Conservation (phyloP, 1,284 basidiomycete genomes). For the Tylopilus sp. region DNA sequence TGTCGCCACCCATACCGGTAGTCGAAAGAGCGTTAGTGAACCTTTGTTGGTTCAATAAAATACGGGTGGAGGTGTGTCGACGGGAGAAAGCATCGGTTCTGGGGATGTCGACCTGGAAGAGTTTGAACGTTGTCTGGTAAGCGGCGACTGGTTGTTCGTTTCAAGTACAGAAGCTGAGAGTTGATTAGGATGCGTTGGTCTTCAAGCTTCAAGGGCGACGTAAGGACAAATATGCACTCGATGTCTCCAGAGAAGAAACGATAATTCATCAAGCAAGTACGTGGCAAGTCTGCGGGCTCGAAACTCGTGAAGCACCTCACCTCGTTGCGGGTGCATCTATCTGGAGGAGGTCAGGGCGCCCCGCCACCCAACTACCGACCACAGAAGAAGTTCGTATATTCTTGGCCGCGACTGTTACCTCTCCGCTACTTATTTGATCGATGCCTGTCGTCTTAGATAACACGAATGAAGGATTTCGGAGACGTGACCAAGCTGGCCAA, state of each 20-base stretch:
- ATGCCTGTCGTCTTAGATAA: constrained; percentile 53
- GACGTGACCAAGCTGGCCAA: constrained; percentile 81
- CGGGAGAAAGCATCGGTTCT: constrained; percentile 45
- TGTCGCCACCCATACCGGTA: constrained; percentile 41
- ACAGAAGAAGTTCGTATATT: constrained; percentile 71
- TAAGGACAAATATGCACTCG: no score
- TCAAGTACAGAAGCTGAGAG: no score
- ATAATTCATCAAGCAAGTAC: constrained; percentile 70
- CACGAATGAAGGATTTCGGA: constrained; percentile 72
- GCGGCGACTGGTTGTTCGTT: no score
- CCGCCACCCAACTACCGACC: constrained; percentile 75
- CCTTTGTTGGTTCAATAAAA: constrained; percentile 64
- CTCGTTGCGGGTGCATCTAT: constrained; percentile 75
- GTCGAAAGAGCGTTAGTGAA: constrained; percentile 74
- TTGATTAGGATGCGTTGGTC: no score
- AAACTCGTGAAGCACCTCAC: constrained; percentile 39
- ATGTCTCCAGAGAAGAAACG: constrained; percentile 60
- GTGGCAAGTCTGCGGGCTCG: constrained; percentile 55
- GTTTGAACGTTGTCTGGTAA: constrained; percentile 29
- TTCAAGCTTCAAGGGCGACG: no score
- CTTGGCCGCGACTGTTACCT: not conserved
- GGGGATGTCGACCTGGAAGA: no score
- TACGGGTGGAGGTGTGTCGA: constrained; percentile 42
- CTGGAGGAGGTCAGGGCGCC: constrained; percentile 45
- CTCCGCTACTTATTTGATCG: not conserved